Percentiles rank a stretch among this genome's conserved stretches.
Conservation (phyloP, 495 filamentous ascomycete species). For the Aspergillus diversus region DNA sequence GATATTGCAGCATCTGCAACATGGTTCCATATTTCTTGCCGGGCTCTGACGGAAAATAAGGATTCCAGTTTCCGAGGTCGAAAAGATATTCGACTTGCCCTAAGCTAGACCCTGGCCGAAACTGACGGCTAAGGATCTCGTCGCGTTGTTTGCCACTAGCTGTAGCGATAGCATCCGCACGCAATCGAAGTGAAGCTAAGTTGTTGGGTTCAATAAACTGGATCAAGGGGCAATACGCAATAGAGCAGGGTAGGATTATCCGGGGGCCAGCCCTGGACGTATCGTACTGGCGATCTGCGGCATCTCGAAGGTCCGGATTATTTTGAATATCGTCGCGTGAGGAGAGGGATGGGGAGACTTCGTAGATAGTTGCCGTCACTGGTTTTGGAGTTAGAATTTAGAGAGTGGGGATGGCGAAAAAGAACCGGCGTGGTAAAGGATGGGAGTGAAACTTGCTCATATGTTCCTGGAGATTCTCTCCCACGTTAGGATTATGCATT, state of each 20-base stretch:
- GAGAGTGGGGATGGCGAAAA: not conserved
- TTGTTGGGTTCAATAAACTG: slow-evolving; percentile 32
- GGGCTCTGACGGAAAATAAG: slow-evolving; percentile 38
- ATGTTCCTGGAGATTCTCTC: slow-evolving; percentile 61
- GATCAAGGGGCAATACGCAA: slow-evolving; percentile 49
- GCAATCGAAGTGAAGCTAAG: slow-evolving; percentile 16
- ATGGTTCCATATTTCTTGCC: slow-evolving; percentile 56
- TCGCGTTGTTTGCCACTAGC: slow-evolving; percentile 10
- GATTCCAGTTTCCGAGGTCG: slow-evolving; percentile 53
- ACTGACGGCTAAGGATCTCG: slow-evolving; percentile 29
- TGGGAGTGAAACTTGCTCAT: slow-evolving; percentile 13
- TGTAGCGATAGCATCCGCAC: slow-evolving; percentile 5
- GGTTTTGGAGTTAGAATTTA: not conserved
- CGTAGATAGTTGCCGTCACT: slow-evolving; percentile 52
- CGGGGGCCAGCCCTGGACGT: slow-evolving; percentile 36
- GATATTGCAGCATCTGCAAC: slow-evolving; percentile 57
- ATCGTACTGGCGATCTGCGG: slow-evolving; percentile 38
- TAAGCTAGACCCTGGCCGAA: slow-evolving; percentile 31
- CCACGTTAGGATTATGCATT: slow-evolving; percentile 52
- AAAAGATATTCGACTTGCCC: slow-evolving; percentile 58
- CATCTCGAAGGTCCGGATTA: slow-evolving; percentile 35
- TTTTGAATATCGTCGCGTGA: slow-evolving; percentile 45
- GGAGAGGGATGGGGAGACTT: slow-evolving; percentile 45
- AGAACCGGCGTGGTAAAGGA: slow-evolving; percentile 1
- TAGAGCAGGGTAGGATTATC: slow-evolving; percentile 44